phyloP scores from a whole-genome alignment of 768 basidiomycete genomes.

The Leucosporidium yakuticum region DNA sequence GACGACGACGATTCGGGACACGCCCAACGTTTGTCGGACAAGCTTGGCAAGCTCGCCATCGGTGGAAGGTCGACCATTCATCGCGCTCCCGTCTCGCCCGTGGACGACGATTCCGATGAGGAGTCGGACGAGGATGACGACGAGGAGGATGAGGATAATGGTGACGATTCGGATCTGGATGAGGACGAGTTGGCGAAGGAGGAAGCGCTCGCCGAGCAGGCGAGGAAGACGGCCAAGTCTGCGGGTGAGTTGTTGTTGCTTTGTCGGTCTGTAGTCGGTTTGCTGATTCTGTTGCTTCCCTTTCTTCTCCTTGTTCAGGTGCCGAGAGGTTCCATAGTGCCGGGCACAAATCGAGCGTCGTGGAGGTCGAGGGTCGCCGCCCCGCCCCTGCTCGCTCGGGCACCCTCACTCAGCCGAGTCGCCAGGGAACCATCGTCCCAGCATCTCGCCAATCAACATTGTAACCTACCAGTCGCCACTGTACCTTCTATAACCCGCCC shows the following conservation, averaged over 20 bases:
- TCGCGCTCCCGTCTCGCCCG: no score
- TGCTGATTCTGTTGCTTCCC: no score
- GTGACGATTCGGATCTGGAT: conserved; percentile 22
- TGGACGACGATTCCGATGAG: not conserved
- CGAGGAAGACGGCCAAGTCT: conserved; percentile 14
- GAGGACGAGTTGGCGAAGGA: conserved; percentile 27
- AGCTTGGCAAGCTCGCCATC: not conserved
- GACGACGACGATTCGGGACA: no score
- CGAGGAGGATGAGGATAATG: not conserved
- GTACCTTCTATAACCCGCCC: no score
- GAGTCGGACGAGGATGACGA: conserved; percentile 5
- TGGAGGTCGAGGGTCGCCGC: conserved; percentile 4
- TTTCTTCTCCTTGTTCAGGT: not conserved
- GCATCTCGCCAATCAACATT: no score
- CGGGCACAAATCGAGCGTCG: conserved; percentile 5
- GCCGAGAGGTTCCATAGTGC: conserved; percentile 24
- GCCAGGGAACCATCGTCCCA: no score
- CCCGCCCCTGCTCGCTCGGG: no score
- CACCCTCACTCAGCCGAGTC: no score
- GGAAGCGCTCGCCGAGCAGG: conserved; percentile 24
- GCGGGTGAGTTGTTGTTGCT: conserved; percentile 9
- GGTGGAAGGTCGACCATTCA: not conserved
- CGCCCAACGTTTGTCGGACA: not conserved
- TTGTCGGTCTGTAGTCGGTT: not conserved
- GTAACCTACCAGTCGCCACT: no score